Evolutionary conservation across 2,329 filamentous ascomycete genomes (phyloP).

Genomic region (Chrysoporthe austroafricana): DNA sequence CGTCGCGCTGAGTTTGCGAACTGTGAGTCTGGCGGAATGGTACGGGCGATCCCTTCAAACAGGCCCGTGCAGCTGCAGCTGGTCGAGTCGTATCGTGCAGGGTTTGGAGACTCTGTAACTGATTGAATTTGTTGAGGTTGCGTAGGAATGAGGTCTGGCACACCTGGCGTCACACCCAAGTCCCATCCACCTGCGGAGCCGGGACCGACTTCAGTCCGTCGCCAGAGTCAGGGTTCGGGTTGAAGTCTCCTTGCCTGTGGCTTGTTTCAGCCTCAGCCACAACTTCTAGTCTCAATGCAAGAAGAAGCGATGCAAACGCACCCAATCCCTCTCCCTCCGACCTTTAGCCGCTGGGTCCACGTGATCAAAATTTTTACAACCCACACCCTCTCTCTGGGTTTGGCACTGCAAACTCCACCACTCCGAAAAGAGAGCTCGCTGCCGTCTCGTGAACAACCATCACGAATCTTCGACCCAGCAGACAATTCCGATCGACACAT

Average conservation of each 20-base stretch:
- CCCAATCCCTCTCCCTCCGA: neutral
- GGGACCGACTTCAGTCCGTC: conserved; percentile 7
- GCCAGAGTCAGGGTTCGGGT: neutral
- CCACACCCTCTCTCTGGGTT: conserved; percentile 13
- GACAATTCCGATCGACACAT: conserved; percentile 29
- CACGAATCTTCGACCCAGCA: conserved; percentile 27
- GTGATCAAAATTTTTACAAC: conserved; percentile 17
- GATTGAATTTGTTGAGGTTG: neutral
- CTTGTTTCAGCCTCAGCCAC: neutral
- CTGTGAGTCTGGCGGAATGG: neutral
- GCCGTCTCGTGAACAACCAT: conserved; percentile 24
- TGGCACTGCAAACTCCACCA: conserved; percentile 23
- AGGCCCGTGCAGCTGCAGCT: neutral
- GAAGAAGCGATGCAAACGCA: neutral
- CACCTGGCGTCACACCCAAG: conserved; percentile 15
- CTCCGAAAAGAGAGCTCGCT: conserved; percentile 18
- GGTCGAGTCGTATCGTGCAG: neutral
- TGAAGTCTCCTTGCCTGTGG: neutral
- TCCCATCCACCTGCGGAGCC: neutral
- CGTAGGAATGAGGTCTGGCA: neutral
- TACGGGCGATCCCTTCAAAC: neutral
- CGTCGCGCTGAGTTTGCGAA: neutral
- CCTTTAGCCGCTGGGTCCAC: conserved; percentile 14
- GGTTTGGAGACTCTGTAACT: neutral
- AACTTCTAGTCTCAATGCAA: neutral